Base-by-base conservation (phyloP, 371 early-diverging fungal genomes). In the Umbelopsis sp. region DNA sequence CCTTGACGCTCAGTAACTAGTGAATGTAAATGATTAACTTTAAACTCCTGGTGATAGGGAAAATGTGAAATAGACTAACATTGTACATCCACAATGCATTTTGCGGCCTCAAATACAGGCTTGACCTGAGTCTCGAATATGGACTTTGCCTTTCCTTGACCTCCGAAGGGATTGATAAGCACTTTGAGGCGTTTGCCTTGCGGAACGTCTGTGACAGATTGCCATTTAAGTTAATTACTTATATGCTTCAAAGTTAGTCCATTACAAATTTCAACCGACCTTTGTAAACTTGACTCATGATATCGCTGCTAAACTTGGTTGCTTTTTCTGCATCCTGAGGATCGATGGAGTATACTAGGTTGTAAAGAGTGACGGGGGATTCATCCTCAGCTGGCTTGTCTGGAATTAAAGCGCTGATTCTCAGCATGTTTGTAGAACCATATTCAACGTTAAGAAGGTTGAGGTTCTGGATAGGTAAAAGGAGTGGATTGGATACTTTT, bases 111-210 rank as follows among this genome's bases (percentile, higher is more conserved):
- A 71, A 94, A 80, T 45, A 94, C 76, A 1, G 93, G 92, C 45
- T 76, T 70, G 2, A 92, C 87, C 65, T 84, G 72, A n/a, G 73
- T 68, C 41, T 87, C 74, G 76, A 85, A 93, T 24, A 87, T 83
- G 24, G 78, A 75, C 22, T 71, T 74, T 11, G 92, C 91, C 45
- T 86, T 82, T 38, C 89, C 89, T 53, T 87, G 88, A 9, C 94
- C 94, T 63, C 91, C 86, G 73, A 88, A 88, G 0, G 94, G 94
- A 70, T 94, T 94, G 22, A 92, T 78, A 9, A 94, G 72, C 5
- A 90, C 82, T 68, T 86, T 84, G 50, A 85, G 71, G 50, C 80
- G 79, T 44, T 83, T 83, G 8, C 70, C 70, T 22, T 63, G 68
- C 62, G 74, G 73, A 12, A 80, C 3, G 38, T 74, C 85, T 76